Base-by-base conservation (phyloP, 2,329 filamentous ascomycete species). In the Aspergillus puulaauensis region DNA sequence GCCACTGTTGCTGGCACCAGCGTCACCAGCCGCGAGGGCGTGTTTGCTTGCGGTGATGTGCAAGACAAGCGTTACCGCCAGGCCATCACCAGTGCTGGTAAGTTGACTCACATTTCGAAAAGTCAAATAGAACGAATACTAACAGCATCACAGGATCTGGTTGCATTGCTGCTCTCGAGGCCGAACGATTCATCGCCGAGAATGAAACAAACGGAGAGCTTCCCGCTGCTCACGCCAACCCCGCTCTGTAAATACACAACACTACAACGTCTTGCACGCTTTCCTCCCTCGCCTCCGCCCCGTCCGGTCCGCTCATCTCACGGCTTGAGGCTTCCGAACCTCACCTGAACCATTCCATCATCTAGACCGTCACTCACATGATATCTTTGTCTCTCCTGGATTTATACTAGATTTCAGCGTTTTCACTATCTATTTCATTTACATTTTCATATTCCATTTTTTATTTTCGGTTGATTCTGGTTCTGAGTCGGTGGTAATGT, bases 11-110 rank as follows among this genome's bases (percentile, higher is more conserved):
- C 95, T 3, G 96, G 95, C 56, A 93, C 91, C 46, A 91, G 91
- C 58, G 83, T 89, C 71, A 99, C 95, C 48, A 96, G 86, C 76
- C 77, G 97, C 6, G 86, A 91, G 72, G 95, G 95, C 74, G 91
- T 99, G 19, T 99, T 97, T 73, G 95, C 95, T 39, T 95, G 93
- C 9, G 95, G 95, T 63, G 95, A 99, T 73, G 96, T 99, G 9
- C 95, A 99, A 81, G 96, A 99, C 75, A 99, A 98, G 88, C 87
- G 89, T 73, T 99, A 99, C 77, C 86, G 95, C 74, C 95, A 99
- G 81, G 95, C 95, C 47, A 96, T 99, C 66, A 99, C 95, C 64
- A 97, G 93, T 79, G 95, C 95, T 68, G 93, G 91, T 92, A 81
- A 73, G 88, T 85, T 65, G 11, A 17, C 31, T 19, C 23, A 15